Conservation (phyloP, 176 grass and related monocot species). For the Rhynchospora breviuscula region DNA sequence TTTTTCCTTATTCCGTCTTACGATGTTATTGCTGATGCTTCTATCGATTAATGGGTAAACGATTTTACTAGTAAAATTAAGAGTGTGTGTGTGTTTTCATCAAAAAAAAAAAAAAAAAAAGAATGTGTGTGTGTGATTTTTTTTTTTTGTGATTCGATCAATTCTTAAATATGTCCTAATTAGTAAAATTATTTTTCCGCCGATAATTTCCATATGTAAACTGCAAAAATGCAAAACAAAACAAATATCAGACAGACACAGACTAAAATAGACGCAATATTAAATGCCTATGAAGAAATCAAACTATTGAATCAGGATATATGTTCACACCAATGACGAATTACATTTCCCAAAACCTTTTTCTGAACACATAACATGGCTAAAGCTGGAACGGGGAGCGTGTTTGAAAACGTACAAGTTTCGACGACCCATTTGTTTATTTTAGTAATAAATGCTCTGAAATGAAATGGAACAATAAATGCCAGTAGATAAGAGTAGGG, state of each 20-base stretch:
- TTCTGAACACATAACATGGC: background rate
- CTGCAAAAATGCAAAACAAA: too few species aligned
- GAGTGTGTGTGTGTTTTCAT: too few species aligned
- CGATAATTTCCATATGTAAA: too few species aligned
- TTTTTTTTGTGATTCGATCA: too few species aligned
- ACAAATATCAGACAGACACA: background rate
- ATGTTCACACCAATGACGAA: background rate
- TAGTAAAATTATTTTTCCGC: too few species aligned
- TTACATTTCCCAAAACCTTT: background rate
- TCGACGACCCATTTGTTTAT: background rate
- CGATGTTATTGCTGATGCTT: too few species aligned
- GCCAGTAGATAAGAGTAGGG: background rate
- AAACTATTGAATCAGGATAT: background rate
- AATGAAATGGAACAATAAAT: background rate
- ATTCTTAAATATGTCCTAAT: too few species aligned
- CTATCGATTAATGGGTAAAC: too few species aligned
- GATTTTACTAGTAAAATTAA: too few species aligned
- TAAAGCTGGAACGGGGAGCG: background rate
- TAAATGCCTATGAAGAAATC: background rate
- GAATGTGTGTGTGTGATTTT: too few species aligned
- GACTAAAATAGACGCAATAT: background rate
- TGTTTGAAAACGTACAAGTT: background rate
- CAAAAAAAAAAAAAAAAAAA: too few species aligned
- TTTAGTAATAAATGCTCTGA: background rate
- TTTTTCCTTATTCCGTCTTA: too few species aligned